Percentiles rank a stretch among this genome's conserved stretches.
Conservation (phyloP, 768 basidiomycete species). For the Leccinellum luteum region DNA sequence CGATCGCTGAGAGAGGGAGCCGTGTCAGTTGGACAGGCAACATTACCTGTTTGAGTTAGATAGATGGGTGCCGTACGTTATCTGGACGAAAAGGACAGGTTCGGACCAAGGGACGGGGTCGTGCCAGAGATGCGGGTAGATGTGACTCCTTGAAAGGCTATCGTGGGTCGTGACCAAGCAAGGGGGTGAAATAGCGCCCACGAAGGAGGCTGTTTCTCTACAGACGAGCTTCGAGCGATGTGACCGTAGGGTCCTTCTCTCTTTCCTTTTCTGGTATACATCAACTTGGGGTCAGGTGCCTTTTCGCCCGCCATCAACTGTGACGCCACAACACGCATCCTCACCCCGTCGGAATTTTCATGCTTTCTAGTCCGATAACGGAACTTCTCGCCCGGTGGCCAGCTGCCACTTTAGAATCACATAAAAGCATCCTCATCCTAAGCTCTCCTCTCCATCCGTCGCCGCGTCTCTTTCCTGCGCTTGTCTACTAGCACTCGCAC, state of each 20-base stretch:
- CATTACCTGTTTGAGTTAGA: constrained; percentile 31
- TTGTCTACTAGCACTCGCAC: neutral
- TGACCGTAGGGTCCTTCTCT: constrained; percentile 27
- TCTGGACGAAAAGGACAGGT: constrained; percentile 20
- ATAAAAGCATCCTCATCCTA: constrained; percentile 23
- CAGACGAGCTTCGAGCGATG: constrained; percentile 27
- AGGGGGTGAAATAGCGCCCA: constrained; percentile 24
- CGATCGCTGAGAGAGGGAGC: constrained; percentile 28
- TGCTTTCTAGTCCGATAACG: constrained; percentile 35
- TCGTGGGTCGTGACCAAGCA: constrained; percentile 25
- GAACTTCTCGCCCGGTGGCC: constrained; percentile 29
- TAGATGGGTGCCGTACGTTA: constrained; percentile 32
- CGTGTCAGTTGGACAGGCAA: constrained; percentile 34
- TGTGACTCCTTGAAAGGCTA: constrained; percentile 34
- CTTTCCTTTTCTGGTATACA: constrained; percentile 19
- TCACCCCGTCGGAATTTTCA: constrained; percentile 32
- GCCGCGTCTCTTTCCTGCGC: neutral
- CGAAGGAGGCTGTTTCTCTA: constrained; percentile 12
- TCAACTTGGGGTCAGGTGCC: constrained; percentile 30
- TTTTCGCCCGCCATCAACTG: constrained; percentile 34
- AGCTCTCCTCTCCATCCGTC: neutral
- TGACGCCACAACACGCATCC: constrained; percentile 39
- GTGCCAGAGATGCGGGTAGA: constrained; percentile 24
- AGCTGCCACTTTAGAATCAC: constrained; percentile 24
- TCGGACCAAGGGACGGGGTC: constrained; percentile 7